Percentiles rank a stretch among this genome's conserved stretches.
Conservation (phyloP, 2,329 filamentous ascomycete species). For the Ophiosphaerella narmari region DNA sequence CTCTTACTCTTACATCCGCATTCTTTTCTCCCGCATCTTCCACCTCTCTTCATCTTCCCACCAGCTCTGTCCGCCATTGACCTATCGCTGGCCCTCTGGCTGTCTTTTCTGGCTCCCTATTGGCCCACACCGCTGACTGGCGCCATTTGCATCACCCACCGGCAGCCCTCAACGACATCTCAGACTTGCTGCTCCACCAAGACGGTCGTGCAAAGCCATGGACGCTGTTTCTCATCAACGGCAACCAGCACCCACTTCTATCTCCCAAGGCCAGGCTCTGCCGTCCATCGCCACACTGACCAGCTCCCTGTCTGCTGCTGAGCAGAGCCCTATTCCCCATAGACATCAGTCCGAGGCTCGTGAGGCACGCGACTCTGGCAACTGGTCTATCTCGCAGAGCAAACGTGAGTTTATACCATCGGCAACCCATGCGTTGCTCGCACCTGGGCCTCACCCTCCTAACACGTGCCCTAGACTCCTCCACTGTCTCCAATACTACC, state of each 20-base stretch:
- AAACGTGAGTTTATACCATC: conserved; percentile 50
- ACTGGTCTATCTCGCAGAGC: conserved; percentile 64
- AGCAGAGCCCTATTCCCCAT: conserved; percentile 39
- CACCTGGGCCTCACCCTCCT: conserved; percentile 5
- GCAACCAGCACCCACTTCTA: conserved; percentile 19
- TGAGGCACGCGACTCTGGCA: conserved; percentile 61
- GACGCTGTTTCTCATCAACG: conserved; percentile 37
- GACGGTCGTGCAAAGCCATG: conserved; percentile 32
- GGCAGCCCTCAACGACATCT: conserved; percentile 12
- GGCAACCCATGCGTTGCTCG: conserved; percentile 5
- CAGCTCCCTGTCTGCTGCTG: conserved; percentile 35
- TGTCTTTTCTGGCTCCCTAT: conserved; percentile 19
- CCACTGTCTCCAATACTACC: conserved; percentile 50
- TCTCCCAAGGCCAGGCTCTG: conserved; percentile 43
- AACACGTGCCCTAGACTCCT: conserved; percentile 41
- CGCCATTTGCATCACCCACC: conserved; percentile 31
- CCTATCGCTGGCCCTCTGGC: conserved; percentile 12
- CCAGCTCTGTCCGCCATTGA: conserved; percentile 1
- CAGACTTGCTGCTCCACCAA: conserved; percentile 8
- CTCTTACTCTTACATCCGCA: neutral
- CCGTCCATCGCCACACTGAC: conserved; percentile 47
- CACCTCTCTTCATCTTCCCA: neutral
- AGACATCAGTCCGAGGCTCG: conserved; percentile 50
- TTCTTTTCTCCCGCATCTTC: conserved; percentile 1
- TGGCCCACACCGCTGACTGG: conserved; percentile 23